phyloP scores from a whole-genome alignment of 345 rosid genomes.

The Cardamine occulta region DNA sequence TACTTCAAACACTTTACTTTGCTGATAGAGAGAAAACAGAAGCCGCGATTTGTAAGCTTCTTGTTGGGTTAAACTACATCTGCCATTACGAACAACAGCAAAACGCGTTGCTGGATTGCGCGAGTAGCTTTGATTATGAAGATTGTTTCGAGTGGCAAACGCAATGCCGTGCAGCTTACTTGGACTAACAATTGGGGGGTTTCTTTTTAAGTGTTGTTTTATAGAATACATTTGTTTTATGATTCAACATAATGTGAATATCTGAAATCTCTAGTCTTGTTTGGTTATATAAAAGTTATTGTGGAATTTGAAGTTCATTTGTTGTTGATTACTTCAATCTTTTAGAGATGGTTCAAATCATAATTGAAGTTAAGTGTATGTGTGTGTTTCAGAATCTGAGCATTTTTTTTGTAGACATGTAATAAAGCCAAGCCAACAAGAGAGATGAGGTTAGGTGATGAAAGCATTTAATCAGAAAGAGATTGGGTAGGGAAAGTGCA shows the following conservation, averaged over 20 bases:
- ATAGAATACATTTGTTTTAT: constrained; percentile 40
- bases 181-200: constrained; percentile 29
- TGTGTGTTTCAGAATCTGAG: background rate
- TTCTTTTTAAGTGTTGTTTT: constrained; percentile 26
- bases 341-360: constrained; percentile 7
- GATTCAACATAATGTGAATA: constrained; percentile 41
- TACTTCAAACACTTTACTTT: constrained; percentile 86
- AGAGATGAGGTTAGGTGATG: constrained; percentile 27
- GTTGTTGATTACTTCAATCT: background rate
- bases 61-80: constrained; percentile 90
- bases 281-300: constrained; percentile 7
- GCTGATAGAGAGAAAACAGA: constrained; percentile 90
- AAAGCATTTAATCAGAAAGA: constrained; percentile 26
- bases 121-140: constrained; percentile 94
- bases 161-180: constrained; percentile 51
- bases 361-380: background rate
- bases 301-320: constrained; percentile 15
- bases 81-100: constrained; percentile 93
- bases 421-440: constrained; percentile 26
- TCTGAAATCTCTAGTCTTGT: constrained; percentile 24
- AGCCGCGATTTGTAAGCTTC: constrained; percentile 76
- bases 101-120: constrained; percentile 82
- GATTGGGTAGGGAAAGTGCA: constrained; percentile 32
- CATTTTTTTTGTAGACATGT: background rate
- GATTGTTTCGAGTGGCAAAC: constrained; percentile 92